Percentiles rank a stretch among this genome's conserved stretches.
Conservation (phyloP, 495 filamentous ascomycete genomes). For the Aspergillus kassunensis region DNA sequence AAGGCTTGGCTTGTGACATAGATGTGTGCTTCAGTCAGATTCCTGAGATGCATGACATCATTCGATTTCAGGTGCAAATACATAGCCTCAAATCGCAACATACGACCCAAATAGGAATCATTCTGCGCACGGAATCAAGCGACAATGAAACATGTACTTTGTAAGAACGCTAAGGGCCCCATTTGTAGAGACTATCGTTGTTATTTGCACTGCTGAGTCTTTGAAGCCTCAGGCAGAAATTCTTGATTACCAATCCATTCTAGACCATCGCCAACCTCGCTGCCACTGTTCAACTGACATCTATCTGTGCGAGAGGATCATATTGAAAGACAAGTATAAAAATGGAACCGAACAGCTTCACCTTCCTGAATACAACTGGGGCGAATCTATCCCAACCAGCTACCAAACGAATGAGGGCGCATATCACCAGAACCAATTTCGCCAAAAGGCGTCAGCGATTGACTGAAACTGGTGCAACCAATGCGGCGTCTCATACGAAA, state of each 20-base stretch:
- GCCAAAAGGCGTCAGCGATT: slow-evolving; percentile 21
- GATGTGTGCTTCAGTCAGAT: no score
- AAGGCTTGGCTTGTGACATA: no score
- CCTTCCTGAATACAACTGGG: slow-evolving; percentile 9
- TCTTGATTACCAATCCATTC: neutral
- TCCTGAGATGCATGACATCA: no score
- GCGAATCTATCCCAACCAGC: slow-evolving; percentile 15
- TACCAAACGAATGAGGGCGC: slow-evolving; percentile 17
- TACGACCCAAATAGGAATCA: no score
- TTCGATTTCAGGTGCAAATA: no score
- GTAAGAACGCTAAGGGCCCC: no score
- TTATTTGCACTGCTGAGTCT: no score
- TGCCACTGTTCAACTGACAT: neutral
- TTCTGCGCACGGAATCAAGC: neutral
- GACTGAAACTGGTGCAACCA: neutral
- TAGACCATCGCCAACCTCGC: neutral
- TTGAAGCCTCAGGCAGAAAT: neutral
- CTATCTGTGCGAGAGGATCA: no score
- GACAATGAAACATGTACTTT: no score
- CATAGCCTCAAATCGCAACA: no score
- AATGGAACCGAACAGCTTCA: neutral
- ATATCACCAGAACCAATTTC: slow-evolving; percentile 25
- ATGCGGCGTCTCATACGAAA: neutral
- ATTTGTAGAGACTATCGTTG: no score
- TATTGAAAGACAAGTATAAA: no score